Evolutionary conservation across 2,329 filamentous ascomycete species (phyloP).

Genomic region (Biscogniauxia sp.): DNA sequence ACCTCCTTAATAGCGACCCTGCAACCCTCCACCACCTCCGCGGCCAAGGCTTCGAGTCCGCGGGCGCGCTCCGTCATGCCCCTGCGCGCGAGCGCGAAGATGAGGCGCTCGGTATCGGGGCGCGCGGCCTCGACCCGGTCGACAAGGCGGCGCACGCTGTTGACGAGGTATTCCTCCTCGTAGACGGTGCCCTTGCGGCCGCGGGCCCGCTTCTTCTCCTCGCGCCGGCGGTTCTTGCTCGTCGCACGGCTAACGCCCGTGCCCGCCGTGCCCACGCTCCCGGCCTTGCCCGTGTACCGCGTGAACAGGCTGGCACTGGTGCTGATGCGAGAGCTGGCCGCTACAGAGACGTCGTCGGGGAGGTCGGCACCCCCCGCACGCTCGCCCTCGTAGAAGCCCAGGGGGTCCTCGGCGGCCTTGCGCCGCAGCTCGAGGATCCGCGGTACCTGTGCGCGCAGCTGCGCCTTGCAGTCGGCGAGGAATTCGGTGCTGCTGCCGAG

Average conservation of each 20-base stretch:
- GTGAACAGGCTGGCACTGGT: conserved; percentile 91
- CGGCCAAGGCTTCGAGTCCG: conserved; percentile 71
- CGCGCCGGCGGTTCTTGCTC: conserved; percentile 80
- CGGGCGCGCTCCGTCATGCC: conserved; percentile 85
- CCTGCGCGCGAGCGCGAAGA: conserved; percentile 74
- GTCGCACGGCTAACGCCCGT: conserved; percentile 76
- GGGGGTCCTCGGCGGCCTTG: conserved; percentile 79
- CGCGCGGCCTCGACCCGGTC: conserved; percentile 74
- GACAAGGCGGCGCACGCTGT: conserved; percentile 77
- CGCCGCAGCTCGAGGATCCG: conserved; percentile 77
- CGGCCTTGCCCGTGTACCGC: conserved; percentile 74
- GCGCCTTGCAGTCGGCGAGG: conserved; percentile 85
- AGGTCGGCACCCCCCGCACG: conserved; percentile 63
- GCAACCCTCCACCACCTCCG: conserved; percentile 72
- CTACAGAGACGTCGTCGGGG: conserved; percentile 89
- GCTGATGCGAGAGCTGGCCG: conserved; percentile 73
- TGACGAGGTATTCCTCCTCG: conserved; percentile 95
- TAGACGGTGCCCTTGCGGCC: conserved; percentile 97
- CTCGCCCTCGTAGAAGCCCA: conserved; percentile 86
- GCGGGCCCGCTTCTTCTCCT: conserved; percentile 91
- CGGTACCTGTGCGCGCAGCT: conserved; percentile 81
- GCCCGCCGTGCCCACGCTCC: conserved; percentile 63
- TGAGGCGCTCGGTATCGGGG: conserved; percentile 69
- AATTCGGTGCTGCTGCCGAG: conserved; percentile 84
- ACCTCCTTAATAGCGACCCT: conserved; percentile 66